phyloP scores from a whole-genome alignment of 306 rosid genomes.

The Vigna mungo region DNA sequence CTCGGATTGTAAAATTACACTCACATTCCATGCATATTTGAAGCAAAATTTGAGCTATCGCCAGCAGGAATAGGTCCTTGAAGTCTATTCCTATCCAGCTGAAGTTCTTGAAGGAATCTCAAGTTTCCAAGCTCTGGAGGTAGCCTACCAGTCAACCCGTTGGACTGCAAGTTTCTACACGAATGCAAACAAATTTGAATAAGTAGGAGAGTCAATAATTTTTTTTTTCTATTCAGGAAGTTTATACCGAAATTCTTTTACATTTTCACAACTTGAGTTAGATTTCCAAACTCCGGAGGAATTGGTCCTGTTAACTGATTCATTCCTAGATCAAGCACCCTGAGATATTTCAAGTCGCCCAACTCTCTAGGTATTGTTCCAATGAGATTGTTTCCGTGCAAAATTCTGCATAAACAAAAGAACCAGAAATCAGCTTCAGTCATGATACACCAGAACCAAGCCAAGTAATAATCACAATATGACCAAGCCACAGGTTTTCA shows the following conservation, averaged over 20 bases:
- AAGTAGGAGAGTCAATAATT: slow-evolving; percentile 36
- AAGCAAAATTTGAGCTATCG: slow-evolving; percentile 40
- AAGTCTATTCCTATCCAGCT: slow-evolving; percentile 86
- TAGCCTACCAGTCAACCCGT: slow-evolving; percentile 75
- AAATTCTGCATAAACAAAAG: slow-evolving; percentile 58
- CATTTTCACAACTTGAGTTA: slow-evolving; percentile 69
- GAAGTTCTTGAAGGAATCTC: slow-evolving; percentile 76
- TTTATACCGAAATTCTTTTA: slow-evolving; percentile 49
- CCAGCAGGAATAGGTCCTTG: slow-evolving; percentile 83
- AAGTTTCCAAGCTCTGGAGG: slow-evolving; percentile 79
- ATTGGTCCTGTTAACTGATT: slow-evolving; percentile 84
- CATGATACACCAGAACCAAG: slow-evolving; percentile 23
- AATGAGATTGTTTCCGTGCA: slow-evolving; percentile 79
- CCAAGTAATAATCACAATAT: slow-evolving; percentile 12
- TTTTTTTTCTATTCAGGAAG: slow-evolving; percentile 13
- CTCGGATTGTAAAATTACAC: slow-evolving; percentile 47
- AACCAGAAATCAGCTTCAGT: slow-evolving; percentile 42
- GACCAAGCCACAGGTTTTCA: slow-evolving; percentile 25
- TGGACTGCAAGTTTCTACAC: slow-evolving; percentile 84
- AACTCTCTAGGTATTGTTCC: slow-evolving; percentile 85
- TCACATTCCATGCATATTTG: slow-evolving; percentile 68
- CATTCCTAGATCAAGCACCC: slow-evolving; percentile 83
- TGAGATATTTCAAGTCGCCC: slow-evolving; percentile 67
- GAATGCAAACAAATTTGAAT: slow-evolving; percentile 42
- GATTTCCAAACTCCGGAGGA: slow-evolving; percentile 86